Base-by-base conservation (phyloP, 495 filamentous ascomycete species). In the Aspergillus egyptiacus region DNA sequence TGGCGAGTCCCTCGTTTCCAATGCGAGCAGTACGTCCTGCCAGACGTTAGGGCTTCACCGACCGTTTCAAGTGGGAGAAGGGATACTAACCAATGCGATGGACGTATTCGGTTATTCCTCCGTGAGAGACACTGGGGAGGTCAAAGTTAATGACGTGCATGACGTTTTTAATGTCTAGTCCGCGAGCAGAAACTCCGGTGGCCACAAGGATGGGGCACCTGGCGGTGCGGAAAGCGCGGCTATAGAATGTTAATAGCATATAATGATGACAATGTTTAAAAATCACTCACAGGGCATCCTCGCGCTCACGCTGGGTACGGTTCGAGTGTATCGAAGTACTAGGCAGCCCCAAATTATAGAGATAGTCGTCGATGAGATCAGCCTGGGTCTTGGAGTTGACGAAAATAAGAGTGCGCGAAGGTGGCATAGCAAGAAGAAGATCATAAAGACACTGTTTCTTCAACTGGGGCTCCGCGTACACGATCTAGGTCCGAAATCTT, bases 81-180 rank as follows among this genome's bases (percentile, higher is more conserved):
- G 10, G 14, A 31, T 20, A 67, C 76, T 64, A 75, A 87, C 85
- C 91, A 64, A 97, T 98, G 30, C 93, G 87, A 58, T 98, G 93
- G 46, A 86, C 78, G 58, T 98, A 97, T 58, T 97, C 93, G 41
- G 87, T 78, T 36, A 97, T 96, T 3, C 91, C 93, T n/a, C 89
- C 90, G 54, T 88, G 71, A 2, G 71, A 59, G 4, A 64, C 55
- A 17, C 67, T 73, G 0, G 91, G 93, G 2, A 97, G 73, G 39
- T 96, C 89, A 55, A 81, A 96, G 66, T 98, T 97, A 74, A 98
- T 83, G 48, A 98, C 84, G 55, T 95, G 87, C 75, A 84, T 81
- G 3, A 96, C 81, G 46, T 91, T 86, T 41, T 76, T 78, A 18
- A 96, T 83, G 57, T 98, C 93, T 14, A 96, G 78, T n/a, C 93